Base-by-base conservation (phyloP, 2,329 filamentous ascomycete species). In the Xylaria sp. region DNA sequence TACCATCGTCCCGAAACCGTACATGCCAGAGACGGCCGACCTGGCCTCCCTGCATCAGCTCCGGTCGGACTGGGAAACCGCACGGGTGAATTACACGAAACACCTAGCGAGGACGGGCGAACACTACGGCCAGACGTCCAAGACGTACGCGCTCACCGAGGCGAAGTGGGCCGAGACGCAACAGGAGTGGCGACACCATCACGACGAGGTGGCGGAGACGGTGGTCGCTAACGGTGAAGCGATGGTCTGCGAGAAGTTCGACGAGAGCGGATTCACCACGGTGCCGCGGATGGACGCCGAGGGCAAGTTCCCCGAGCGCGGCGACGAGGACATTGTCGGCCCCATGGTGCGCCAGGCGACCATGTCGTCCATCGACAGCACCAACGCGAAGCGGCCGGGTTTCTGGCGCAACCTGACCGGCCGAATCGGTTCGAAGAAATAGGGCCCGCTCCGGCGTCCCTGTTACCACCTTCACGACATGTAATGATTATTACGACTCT, bases 301-400 rank as follows among this genome's bases (percentile, higher is more conserved):
- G 58, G 88, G 89, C 67, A 96, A 97, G 72, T 97, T 96, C 66
- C 92, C 92, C 20, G 86, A 88, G 63, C 83, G 93, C 26, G 92
- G 92, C 48, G 92, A 96, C 66, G 88, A 92, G 64, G 92, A 96
- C 71, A 95, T 97, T 69, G 91, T 97, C 41, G 92, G 92, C 1
- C 92, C 92, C 6, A 96, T 97, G 92, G 84, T 86, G 63, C 81
- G 82, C 11, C 80, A 83, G 61, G 75, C 76, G 38, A 73, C 77
- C 58, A 84, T 84, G 81, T 70, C 54, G 7, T 61, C 63, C 19
- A 49, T 62, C 16, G 63, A 64, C n/a, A 52, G 54, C 26, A 26
- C 52, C 13, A 67, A 69, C 44, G 62, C 63, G 22, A 68, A 66
- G 44, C 63, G 64, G 2, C 58, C 65, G 7, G 61, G 65, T 43